Base-by-base conservation (phyloP, 176 grass and related monocot genomes). In the Lolium multiflorum region DNA sequence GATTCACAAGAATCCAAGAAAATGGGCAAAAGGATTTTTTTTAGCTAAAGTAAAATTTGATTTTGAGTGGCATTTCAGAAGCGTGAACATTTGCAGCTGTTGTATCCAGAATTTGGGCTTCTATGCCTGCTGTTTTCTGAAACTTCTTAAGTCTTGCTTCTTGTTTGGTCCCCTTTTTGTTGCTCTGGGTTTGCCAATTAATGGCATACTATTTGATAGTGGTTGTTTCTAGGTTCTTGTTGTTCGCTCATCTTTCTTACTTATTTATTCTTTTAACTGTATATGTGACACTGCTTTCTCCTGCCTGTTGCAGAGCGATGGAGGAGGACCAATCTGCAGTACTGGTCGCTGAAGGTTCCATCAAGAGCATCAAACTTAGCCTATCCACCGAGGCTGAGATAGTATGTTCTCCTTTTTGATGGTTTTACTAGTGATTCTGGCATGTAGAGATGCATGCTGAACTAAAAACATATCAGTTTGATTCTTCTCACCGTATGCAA, bases 351-450 rank as follows among this genome's bases (percentile, higher is more conserved):
- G 91, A 95, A 87, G 94, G 91, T 22, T n/a, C 78, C 46, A 93
- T 95, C 20, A 93, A 89, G 74, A 81, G 73, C 6, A 73, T 95
- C 5, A 90, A 91, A 52, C 46, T 95, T 24, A 84, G 87, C 81
- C 64, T 95, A 11, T 64, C 89, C 44, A 91, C 82, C 0, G 84
- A 82, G 9, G 77, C 87, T 41, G 94, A 95, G 20, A 93, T 93
- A 0, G 94, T 95, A 85, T 17, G 91, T 87, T 71, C 11, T 73
- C 6, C 28, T 61, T 66, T 50, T 74, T 83, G 56, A 71, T 82
- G 58, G 17, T 71, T 91, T 72, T 58, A 43, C 48, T 9, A 78
- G 35, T 24, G 24, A 61, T 94, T 65, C 39, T 43, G 28, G 25
- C 38, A 21, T 10, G 26, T 15, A 9, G 26, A 77, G 18, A 71